phyloP scores from a whole-genome alignment of 331 rosid genomes.

The Arachis monticola region DNA sequence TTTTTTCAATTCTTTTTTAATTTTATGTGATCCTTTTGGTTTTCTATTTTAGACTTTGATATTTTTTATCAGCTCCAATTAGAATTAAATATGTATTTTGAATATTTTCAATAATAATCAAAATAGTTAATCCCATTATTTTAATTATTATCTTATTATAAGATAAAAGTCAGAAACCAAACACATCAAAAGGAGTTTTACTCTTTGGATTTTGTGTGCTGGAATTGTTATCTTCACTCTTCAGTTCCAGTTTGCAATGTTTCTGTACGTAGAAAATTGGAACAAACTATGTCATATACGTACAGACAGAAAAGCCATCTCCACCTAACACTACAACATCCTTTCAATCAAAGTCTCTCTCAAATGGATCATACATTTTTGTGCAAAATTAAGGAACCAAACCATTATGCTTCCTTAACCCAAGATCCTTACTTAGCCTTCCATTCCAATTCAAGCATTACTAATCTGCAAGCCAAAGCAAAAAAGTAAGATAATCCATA shows the following conservation, averaged over 20 bases:
- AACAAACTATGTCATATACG: neutral
- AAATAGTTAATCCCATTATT: no score
- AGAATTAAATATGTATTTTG: no score
- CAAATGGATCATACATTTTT: slow-evolving; percentile 27
- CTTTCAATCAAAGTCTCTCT: slow-evolving; percentile 47
- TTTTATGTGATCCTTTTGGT: no score
- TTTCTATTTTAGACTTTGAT: no score
- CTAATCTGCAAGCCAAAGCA: slow-evolving; percentile 76
- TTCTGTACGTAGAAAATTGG: slow-evolving; percentile 8
- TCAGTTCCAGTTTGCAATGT: neutral
- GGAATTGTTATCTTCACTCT: neutral
- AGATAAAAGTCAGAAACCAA: no score
- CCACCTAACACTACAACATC: slow-evolving; percentile 47
- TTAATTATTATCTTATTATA: no score
- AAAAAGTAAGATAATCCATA: slow-evolving; percentile 26
- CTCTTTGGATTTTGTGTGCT: neutral
- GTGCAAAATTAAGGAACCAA: slow-evolving; percentile 38
- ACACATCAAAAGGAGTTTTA: no score
- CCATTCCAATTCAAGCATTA: slow-evolving; percentile 84
- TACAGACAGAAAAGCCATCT: slow-evolving; percentile 13
- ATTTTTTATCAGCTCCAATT: no score
- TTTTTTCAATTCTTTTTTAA: no score
- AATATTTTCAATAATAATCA: no score
- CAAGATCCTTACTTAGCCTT: slow-evolving; percentile 49
- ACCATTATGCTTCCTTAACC: slow-evolving; percentile 29